These are phyloP conservation scores for Mycena metata DNA, from an alignment of 768 basidiomycete genomes.

Conservation along the genomic window DNA sequence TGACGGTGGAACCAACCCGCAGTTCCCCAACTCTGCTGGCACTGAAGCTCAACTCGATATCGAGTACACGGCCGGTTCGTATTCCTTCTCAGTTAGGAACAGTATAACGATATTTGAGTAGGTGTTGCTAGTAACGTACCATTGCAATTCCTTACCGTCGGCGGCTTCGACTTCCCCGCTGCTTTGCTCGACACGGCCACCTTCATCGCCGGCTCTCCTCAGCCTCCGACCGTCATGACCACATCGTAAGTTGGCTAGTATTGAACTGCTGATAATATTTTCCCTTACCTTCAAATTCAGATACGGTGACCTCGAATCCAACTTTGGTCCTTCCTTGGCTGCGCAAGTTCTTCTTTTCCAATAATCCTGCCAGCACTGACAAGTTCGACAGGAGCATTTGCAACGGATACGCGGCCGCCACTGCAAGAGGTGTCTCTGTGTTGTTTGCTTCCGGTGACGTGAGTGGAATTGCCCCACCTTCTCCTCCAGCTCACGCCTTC, in stretches of 20 bases:
- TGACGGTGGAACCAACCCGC: slow-evolving; percentile 37
- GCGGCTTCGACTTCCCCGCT: too few relatives aligned
- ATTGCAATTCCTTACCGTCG: slow-evolving; percentile 55
- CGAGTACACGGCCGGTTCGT: slow-evolving; percentile 27
- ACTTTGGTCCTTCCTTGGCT: slow-evolving; percentile 43
- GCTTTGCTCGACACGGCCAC: slow-evolving; percentile 43
- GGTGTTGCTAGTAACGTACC: slow-evolving; percentile 50
- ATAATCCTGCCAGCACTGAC: slow-evolving; percentile 56
- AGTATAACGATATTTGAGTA: too few relatives aligned
- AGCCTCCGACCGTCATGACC: slow-evolving; percentile 62
- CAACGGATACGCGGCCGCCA: slow-evolving; percentile 54
- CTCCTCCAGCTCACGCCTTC: not conserved
- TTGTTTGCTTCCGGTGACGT: slow-evolving; percentile 31
- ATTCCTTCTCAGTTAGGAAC: too few relatives aligned
- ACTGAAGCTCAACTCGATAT: too few relatives aligned
- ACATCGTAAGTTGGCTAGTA: slow-evolving; percentile 52
- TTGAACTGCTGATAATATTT: slow-evolving; percentile 2
- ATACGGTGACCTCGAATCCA: slow-evolving; percentile 24
- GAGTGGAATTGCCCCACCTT: not conserved
- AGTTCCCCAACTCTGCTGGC: slow-evolving; percentile 28
- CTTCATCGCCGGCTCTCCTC: slow-evolving; percentile 61
- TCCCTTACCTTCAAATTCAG: slow-evolving; percentile 14
- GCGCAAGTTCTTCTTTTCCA: slow-evolving; percentile 55
- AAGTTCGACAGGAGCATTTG: slow-evolving; percentile 66
- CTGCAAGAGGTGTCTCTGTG: slow-evolving; percentile 39